Percentiles rank a stretch among this genome's conserved stretches.
Conservation (phyloP, 139 green algal genomes). For the Desmodesmus armatus region DNA sequence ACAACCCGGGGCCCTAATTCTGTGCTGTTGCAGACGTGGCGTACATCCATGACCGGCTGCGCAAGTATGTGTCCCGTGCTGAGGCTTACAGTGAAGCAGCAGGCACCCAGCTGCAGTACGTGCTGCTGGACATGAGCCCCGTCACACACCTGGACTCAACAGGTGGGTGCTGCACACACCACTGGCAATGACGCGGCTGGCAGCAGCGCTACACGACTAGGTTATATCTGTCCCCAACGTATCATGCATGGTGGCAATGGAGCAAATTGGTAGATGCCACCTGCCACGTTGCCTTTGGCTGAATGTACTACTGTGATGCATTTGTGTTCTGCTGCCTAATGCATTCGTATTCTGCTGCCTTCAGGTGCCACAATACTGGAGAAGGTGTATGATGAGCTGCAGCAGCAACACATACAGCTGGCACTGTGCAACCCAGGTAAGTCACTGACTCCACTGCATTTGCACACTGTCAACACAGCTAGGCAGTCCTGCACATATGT, state of each 20-base stretch:
- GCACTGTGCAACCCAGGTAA: conserved; percentile 51
- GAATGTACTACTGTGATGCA: neutral
- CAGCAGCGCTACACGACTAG: no score
- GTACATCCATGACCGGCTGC: conserved; percentile 68
- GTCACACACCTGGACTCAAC: conserved; percentile 83
- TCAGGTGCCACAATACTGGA: conserved; percentile 45
- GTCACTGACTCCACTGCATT: neutral
- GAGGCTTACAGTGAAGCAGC: conserved; percentile 15
- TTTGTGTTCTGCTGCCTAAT: neutral
- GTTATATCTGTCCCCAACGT: no score
- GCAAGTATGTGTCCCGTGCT: conserved; percentile 41
- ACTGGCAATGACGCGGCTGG: no score
- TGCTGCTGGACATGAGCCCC: conserved; percentile 87
- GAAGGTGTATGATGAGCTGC: conserved; percentile 20
- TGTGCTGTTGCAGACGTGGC: no score
- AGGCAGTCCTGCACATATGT: no score
- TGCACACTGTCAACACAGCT: neutral
- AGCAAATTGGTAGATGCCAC: no score
- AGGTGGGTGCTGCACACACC: conserved; percentile 9
- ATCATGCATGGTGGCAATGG: neutral
- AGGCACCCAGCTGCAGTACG: conserved; percentile 35
- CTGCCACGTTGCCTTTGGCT: no score
- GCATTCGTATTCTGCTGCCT: neutral
- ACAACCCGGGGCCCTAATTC: no score
- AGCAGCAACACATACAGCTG: conserved; percentile 45